These are phyloP conservation scores for Hygrocybe coccinea DNA, from an alignment of 768 basidiomycete species.

Conservation along the genomic window DNA sequence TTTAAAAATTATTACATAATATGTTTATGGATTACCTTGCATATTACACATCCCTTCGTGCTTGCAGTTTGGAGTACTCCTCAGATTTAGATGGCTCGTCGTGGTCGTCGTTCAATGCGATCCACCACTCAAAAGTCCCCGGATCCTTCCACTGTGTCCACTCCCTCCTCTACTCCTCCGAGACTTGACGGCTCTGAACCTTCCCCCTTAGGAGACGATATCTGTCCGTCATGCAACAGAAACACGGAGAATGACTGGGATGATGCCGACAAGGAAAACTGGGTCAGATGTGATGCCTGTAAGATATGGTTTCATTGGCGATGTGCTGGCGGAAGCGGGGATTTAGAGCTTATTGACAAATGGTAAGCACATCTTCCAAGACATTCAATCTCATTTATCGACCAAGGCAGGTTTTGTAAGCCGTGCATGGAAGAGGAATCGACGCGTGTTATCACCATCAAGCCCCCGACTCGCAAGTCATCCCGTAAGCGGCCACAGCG, in stretches of 20 bases:
- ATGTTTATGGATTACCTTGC: too few relatives aligned
- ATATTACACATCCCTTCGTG: too few relatives aligned
- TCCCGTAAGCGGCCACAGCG: conserved; percentile 66
- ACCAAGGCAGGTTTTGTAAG: conserved; percentile 66
- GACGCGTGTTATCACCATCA: conserved; percentile 62
- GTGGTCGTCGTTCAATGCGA: conserved; percentile 37
- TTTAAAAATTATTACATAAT: too few relatives aligned
- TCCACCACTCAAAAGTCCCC: conserved; percentile 30
- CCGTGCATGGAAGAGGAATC: conserved; percentile 58
- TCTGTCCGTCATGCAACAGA: conserved; percentile 51
- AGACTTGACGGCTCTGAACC: conserved; percentile 23
- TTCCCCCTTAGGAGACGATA: conserved; percentile 20
- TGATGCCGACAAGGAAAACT: conserved; percentile 59
- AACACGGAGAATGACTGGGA: conserved; percentile 27
- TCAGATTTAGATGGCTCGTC: background rate
- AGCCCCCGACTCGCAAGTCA: conserved; percentile 77
- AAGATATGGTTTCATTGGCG: conserved; percentile 83
- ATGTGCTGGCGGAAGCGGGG: conserved; percentile 64
- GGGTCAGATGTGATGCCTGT: conserved; percentile 81
- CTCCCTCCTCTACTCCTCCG: conserved; percentile 25
- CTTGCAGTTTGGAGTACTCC: too few relatives aligned
- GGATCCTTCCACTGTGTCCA: conserved; percentile 30
- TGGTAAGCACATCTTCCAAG: conserved; percentile 46
- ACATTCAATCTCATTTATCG: too few relatives aligned
- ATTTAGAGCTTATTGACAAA: conserved; percentile 68